A percentile compares a stretch with the other conserved stretches of the same genome.
Conservation (phyloP, 768 basidiomycete genomes). For the Lactifluus echinatus region DNA sequence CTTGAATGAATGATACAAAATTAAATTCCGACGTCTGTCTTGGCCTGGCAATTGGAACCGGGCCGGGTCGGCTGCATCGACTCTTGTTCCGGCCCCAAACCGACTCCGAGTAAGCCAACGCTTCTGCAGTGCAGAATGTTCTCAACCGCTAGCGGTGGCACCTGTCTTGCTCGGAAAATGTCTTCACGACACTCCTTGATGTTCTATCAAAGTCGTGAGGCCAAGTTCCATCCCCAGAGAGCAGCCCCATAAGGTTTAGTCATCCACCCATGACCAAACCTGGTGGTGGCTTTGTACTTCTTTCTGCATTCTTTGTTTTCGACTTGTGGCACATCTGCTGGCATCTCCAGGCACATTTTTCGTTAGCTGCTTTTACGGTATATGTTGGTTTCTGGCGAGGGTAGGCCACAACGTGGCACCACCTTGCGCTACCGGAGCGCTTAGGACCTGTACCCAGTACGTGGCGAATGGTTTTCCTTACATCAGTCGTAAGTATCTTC, state of each 20-base stretch:
- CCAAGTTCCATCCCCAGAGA: no score
- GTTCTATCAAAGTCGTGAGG: no score
- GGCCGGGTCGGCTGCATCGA: no score
- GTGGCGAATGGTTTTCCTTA: background rate
- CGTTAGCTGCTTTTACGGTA: background rate
- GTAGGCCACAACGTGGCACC: background rate
- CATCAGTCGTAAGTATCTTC: background rate
- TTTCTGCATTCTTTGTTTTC: background rate
- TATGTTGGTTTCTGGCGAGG: background rate
- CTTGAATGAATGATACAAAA: no score
- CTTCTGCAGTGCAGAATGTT: no score
- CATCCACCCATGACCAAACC: background rate
- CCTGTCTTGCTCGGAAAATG: no score
- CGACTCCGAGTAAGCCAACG: no score
- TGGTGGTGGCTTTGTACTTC: background rate
- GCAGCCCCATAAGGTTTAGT: background rate
- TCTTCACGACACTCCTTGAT: background rate
- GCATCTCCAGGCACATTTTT: conserved; percentile 13
- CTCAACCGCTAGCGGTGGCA: background rate
- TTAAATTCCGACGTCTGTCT: no score
- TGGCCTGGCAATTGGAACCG: no score
- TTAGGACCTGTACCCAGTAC: background rate
- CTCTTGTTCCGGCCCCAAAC: no score
- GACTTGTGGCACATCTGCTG: background rate
- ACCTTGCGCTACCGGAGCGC: background rate